Percentiles rank a stretch among this genome's conserved stretches.
These are phyloP conservation scores for Firmiana major DNA, from an alignment of 345 rosid species.

Conservation along the genomic window DNA sequence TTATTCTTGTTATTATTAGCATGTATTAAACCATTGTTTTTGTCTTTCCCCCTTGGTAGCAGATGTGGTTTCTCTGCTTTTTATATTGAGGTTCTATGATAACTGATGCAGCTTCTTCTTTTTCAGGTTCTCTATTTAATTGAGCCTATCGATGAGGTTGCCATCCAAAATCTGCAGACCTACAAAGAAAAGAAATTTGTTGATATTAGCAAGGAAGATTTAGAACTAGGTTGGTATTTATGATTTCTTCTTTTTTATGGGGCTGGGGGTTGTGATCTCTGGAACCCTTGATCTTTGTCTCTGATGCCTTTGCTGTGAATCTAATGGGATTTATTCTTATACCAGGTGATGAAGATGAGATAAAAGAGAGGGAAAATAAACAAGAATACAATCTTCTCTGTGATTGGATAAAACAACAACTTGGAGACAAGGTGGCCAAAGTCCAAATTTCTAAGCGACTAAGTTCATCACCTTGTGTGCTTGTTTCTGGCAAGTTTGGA, in stretches of 20 bases:
- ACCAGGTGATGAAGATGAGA: slow-evolving; percentile 92
- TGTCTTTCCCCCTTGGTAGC: neutral
- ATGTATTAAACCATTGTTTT: neutral
- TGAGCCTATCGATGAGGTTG: slow-evolving; percentile 97
- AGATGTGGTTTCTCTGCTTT: neutral
- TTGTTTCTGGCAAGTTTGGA: slow-evolving; percentile 96
- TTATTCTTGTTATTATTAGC: neutral
- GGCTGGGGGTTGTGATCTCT: neutral
- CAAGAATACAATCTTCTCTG: slow-evolving; percentile 81
- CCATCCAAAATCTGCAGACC: slow-evolving; percentile 90
- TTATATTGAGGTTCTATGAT: slow-evolving; percentile 3
- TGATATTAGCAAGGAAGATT: slow-evolving; percentile 98
- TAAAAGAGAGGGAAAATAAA: slow-evolving; percentile 69
- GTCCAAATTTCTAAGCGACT: slow-evolving; percentile 92
- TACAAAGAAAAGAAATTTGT: slow-evolving; percentile 97
- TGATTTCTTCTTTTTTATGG: neutral
- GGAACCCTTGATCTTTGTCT: neutral
- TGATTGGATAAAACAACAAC: slow-evolving; percentile 96
- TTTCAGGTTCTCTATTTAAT: slow-evolving; percentile 77
- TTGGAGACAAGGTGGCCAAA: slow-evolving; percentile 93
- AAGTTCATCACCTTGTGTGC: slow-evolving; percentile 96
- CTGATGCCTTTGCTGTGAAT: neutral
- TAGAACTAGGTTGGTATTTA: slow-evolving; percentile 70
- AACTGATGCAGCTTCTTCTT: slow-evolving; percentile 15
- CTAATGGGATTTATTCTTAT: slow-evolving; percentile 5